phyloP scores from a whole-genome alignment of 2,329 filamentous ascomycete species.

The Cadophora sp. region DNA sequence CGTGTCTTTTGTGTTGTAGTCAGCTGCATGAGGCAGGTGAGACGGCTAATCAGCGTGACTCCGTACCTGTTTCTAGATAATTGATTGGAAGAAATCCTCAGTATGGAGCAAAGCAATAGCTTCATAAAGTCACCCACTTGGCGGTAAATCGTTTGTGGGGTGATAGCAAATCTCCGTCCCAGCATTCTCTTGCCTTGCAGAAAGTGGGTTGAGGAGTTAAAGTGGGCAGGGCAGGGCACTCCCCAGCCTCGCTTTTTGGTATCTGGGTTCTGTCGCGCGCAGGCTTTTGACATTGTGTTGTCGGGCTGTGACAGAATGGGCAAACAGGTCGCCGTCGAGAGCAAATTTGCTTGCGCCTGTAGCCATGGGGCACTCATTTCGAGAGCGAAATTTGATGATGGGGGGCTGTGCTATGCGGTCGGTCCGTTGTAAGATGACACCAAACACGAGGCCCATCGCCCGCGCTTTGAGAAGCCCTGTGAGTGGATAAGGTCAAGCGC shows the following conservation, averaged over 20 bases:
- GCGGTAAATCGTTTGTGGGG: not conserved
- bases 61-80: not conserved
- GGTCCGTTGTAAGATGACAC: not conserved
- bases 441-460: not conserved
- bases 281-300: too few species aligned
- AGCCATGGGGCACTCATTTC: too few species aligned
- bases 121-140: too few species aligned
- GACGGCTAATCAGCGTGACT: slow-evolving; percentile 13
- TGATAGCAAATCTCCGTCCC: not conserved
- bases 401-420: not conserved
- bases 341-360: slow-evolving; percentile 8
- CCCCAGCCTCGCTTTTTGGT: not conserved
- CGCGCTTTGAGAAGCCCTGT: not conserved
- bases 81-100: not conserved
- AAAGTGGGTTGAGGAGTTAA: not conserved
- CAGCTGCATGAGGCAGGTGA: slow-evolving; percentile 13
- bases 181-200: not conserved
- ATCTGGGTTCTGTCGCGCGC: not conserved
- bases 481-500: not conserved
- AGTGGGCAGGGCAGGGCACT: not conserved
- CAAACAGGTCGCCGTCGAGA: not conserved
- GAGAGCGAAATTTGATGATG: not conserved
- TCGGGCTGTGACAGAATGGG: not conserved
- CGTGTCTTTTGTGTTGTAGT: not conserved
- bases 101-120: not conserved